Evolutionary conservation across 306 rosid species (phyloP), one percentile per base, ranked within the genome.

Genomic region (Alnus glutinosa): DNA sequence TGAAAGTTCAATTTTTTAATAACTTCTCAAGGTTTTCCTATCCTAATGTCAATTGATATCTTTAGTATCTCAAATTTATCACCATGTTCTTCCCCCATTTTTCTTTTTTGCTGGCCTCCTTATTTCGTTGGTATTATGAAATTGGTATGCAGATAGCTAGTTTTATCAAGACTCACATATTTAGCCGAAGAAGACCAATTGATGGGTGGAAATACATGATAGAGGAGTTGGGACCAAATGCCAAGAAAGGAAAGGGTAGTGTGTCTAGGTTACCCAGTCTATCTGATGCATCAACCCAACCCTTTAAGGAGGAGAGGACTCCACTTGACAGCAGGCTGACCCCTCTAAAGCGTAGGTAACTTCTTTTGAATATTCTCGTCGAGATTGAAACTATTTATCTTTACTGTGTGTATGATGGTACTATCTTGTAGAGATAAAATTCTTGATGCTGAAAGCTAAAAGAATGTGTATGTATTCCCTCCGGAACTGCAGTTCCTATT

Each of bases 181-280:
- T 95, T 81, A 95, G 98, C 84, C 81, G 98, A 77, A 87, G 97
- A 82, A 87, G 98, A 82, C 98, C 98, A 32, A 88, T 92, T 34
- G 98, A 95, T 78, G 98, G 98, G 55, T 92, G 98, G 98, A 95
- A 89, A 84, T 92, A 95, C 89, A 91, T 95, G 98, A 92, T 92
- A 81, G 98, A 95, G 89, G 92, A 89, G 81, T 86, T 95, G 63
- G 98, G 98, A 68, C 98, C 98, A 62, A 95, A 95, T 78, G 97
- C 98, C 14, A 89, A 80, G 92, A 92, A 84, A 89, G 98, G 98
- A 55, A 92, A 87, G 81, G 98, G 98, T 51, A 82, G 96, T 83
- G 97, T 92, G 75, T 75, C 97, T 23, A 87, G 98, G 87, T 74
- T 91, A 73, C 98, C 98, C 15, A 87, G 83, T 85, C 84, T 95